A percentile compares a stretch with the other conserved stretches of the same genome.
These are phyloP conservation scores for Microcera coccophila DNA, from an alignment of 2,329 filamentous ascomycete species.

Conservation along the genomic window DNA sequence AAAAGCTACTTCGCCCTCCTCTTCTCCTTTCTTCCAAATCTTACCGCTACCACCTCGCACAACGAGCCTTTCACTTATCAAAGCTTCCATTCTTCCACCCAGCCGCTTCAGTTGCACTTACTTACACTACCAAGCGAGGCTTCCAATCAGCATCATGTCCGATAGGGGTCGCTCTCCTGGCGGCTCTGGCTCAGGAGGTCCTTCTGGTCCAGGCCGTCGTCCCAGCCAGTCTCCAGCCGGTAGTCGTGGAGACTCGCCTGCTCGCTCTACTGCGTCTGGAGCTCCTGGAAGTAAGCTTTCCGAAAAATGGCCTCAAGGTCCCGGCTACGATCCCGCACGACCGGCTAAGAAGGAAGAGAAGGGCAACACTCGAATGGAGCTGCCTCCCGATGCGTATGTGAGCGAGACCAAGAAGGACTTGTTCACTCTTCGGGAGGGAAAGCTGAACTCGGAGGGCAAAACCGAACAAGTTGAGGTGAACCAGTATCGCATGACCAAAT, in stretches of 20 bases:
- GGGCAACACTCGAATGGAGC: slow-evolving; percentile 49
- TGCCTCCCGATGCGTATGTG: slow-evolving; percentile 55
- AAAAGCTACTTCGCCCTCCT: too few relatives aligned
- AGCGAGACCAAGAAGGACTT: slow-evolving; percentile 31
- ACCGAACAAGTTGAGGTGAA: slow-evolving; percentile 61
- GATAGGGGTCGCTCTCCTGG: slow-evolving; percentile 30
- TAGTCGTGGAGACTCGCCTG: slow-evolving; percentile 9
- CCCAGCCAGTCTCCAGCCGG: slow-evolving; percentile 18
- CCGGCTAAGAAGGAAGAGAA: slow-evolving; percentile 30
- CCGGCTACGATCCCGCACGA: slow-evolving; percentile 45
- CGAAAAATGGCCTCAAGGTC: slow-evolving; percentile 25
- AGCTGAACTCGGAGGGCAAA: slow-evolving; percentile 56
- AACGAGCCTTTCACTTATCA: too few relatives aligned
- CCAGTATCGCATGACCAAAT: slow-evolving; percentile 63
- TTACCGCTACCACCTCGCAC: too few relatives aligned
- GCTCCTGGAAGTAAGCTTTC: slow-evolving; percentile 15
- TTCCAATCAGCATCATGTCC: slow-evolving; percentile 26
- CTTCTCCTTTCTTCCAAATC: too few relatives aligned
- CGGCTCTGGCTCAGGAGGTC: slow-evolving; percentile 14
- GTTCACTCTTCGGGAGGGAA: slow-evolving; percentile 33
- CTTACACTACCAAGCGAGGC: slow-evolving; percentile 6
- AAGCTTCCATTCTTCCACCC: too few relatives aligned
- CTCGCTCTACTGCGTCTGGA: slow-evolving; percentile 15
- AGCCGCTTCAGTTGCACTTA: background rate
- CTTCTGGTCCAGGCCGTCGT: slow-evolving; percentile 14